Conservation (phyloP, 176 grass and related monocot genomes). For the Lolium multiflorum region DNA sequence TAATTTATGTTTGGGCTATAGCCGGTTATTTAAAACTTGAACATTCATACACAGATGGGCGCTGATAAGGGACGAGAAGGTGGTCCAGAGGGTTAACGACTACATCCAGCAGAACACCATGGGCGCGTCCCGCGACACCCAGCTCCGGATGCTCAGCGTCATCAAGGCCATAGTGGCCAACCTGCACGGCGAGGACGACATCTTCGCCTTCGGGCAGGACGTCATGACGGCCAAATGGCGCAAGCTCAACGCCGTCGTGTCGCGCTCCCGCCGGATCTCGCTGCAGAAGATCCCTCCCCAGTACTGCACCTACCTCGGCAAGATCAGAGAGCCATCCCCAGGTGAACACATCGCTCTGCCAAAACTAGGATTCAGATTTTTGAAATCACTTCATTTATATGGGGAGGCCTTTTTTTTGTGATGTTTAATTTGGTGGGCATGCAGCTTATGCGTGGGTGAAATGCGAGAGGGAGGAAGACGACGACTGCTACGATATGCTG, state of each 20-base stretch:
- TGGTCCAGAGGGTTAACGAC: slow-evolving; percentile 35
- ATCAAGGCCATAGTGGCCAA: slow-evolving; percentile 62
- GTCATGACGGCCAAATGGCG: slow-evolving; percentile 57
- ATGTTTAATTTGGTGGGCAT: background rate
- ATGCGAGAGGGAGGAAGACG: slow-evolving; percentile 74
- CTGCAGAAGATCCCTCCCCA: slow-evolving; percentile 60
- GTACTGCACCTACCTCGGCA: slow-evolving; percentile 75
- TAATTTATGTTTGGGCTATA: too few relatives aligned
- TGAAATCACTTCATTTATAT: too few relatives aligned
- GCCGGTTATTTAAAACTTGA: too few relatives aligned
- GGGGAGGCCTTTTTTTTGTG: too few relatives aligned
- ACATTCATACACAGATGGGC: too few relatives aligned
- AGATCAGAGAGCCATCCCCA: slow-evolving; percentile 62
- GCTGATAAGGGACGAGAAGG: slow-evolving; percentile 66
- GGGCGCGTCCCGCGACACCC: slow-evolving; percentile 71
- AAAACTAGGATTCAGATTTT: background rate
- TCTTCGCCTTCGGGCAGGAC: slow-evolving; percentile 68
- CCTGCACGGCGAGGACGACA: slow-evolving; percentile 53
- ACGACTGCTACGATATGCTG: slow-evolving; percentile 54
- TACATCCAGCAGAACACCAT: slow-evolving; percentile 51
- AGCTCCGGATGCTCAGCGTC: slow-evolving; percentile 64
- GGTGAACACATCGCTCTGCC: slow-evolving; percentile 44
- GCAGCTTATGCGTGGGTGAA: slow-evolving; percentile 90
- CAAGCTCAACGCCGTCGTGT: slow-evolving; percentile 52
- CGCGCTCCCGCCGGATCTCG: slow-evolving; percentile 65